Conservation (phyloP, 2,329 filamentous ascomycete genomes). For the Colletotrichum somersetense region DNA sequence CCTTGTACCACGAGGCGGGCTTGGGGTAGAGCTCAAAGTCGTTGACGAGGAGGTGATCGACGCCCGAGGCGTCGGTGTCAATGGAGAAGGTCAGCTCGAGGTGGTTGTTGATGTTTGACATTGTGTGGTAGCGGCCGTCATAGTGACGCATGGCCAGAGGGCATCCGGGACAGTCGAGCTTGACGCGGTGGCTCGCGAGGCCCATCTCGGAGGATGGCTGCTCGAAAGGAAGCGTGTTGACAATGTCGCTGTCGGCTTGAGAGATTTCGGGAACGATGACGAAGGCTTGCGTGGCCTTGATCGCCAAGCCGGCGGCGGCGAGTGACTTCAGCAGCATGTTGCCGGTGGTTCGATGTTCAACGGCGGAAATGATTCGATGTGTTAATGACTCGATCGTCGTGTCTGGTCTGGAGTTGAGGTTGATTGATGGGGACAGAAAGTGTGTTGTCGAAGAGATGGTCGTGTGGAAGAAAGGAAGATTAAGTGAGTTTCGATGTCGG, state of each 20-base stretch:
- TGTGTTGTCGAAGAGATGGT: not conserved
- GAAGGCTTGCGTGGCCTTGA: conserved; percentile 57
- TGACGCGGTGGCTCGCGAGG: conserved; percentile 56
- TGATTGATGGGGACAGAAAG: conserved; percentile 1
- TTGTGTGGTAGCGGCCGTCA: conserved; percentile 45
- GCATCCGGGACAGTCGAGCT: conserved; percentile 68
- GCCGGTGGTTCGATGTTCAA: conserved; percentile 13
- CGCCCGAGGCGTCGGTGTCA: conserved; percentile 55
- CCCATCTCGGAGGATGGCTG: conserved; percentile 43
- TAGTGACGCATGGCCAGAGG: conserved; percentile 52
- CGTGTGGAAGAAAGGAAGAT: conserved; percentile 4
- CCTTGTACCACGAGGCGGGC: conserved; percentile 59
- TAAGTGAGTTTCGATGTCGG: conserved; percentile 3
- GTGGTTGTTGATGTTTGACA: conserved; percentile 51
- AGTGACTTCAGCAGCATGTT: conserved; percentile 52
- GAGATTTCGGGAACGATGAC: conserved; percentile 66
- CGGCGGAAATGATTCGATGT: not conserved
- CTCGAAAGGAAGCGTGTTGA: conserved; percentile 56
- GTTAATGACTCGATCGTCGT: not conserved
- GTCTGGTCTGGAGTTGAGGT: not conserved
- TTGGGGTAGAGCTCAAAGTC: conserved; percentile 71
- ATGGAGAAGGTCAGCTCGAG: conserved; percentile 69
- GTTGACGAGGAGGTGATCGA: conserved; percentile 68
- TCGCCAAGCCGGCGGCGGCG: conserved; percentile 51
- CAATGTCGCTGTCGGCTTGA: conserved; percentile 56